Conservation (phyloP, 441 rosid species). For the Metrosideros polymorpha region DNA sequence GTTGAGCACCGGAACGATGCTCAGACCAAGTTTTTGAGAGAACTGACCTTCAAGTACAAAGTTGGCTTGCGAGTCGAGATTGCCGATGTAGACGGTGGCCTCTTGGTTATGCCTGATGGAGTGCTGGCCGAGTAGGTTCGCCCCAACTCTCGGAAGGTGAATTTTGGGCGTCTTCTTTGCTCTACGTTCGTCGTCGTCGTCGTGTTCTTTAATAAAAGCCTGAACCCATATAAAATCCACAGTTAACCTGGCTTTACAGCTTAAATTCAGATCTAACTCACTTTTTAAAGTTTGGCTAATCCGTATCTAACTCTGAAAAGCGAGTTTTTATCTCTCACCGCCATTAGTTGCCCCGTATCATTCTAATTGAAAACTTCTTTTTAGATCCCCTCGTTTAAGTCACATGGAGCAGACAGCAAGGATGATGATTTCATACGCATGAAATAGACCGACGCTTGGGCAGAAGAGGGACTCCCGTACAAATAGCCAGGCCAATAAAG, state of each 20-base stretch:
- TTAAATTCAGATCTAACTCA: neutral
- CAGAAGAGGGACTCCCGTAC: neutral
- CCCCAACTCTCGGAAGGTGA: neutral
- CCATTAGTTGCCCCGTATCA: neutral
- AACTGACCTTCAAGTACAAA: slow-evolving; percentile 53
- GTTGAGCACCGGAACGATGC: slow-evolving; percentile 52
- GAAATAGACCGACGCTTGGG: neutral
- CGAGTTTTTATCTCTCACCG: neutral
- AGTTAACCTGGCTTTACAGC: neutral
- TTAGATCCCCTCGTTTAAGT: neutral
- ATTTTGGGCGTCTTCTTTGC: neutral
- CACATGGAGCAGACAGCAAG: neutral
- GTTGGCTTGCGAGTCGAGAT: slow-evolving; percentile 29
- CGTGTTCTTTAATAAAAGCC: too few species aligned
- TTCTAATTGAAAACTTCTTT: neutral
- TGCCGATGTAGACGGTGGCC: neutral
- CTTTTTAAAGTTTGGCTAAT: neutral
- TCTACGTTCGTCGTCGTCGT: neutral
- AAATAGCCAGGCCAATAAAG: neutral
- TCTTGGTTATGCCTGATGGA: neutral
- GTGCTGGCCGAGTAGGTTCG: neutral
- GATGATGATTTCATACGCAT: neutral
- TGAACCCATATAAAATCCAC: too few species aligned
- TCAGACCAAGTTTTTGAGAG: slow-evolving; percentile 41
- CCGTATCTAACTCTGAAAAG: neutral